Percentiles rank a stretch among this genome's conserved stretches.
These are phyloP conservation scores for Myxozyma udenii DNA, from an alignment of 805 yeast genomes.

Conservation along the genomic window DNA sequence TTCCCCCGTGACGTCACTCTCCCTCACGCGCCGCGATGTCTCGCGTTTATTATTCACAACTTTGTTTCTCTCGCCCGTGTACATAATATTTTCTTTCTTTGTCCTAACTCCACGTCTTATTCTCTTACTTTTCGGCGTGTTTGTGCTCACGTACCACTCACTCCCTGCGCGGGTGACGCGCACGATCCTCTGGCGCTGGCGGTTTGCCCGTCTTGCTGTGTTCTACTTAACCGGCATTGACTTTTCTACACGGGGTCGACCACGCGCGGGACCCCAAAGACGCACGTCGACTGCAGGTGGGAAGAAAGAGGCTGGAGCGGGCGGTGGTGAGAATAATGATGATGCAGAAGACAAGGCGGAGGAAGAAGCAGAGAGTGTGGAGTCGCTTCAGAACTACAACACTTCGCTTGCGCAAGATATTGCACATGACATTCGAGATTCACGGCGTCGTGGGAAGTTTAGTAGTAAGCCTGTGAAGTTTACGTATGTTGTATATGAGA, in stretches of 20 bases:
- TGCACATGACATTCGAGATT: neutral
- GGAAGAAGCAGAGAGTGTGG: neutral
- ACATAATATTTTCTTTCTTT: slow-evolving; percentile 65
- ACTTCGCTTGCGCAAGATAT: slow-evolving; percentile 11
- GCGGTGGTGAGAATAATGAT: neutral
- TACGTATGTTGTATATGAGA: slow-evolving; percentile 89
- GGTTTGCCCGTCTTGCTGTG: slow-evolving; percentile 62
- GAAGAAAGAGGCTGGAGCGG: neutral
- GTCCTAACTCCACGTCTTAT: slow-evolving; percentile 68
- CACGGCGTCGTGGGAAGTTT: neutral
- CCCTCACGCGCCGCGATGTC: slow-evolving; percentile 74
- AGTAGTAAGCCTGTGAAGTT: slow-evolving; percentile 58
- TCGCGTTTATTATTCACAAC: slow-evolving; percentile 79
- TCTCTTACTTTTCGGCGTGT: slow-evolving; percentile 55
- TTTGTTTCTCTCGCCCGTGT: slow-evolving; percentile 78
- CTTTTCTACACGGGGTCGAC: slow-evolving; percentile 40
- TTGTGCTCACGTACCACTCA: slow-evolving; percentile 79
- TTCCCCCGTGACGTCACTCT: slow-evolving; percentile 65
- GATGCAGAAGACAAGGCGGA: neutral
- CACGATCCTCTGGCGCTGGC: slow-evolving; percentile 78
- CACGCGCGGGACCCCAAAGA: neutral
- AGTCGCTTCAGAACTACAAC: slow-evolving; percentile 9
- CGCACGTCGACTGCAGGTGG: neutral
- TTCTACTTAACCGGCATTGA: slow-evolving; percentile 88
- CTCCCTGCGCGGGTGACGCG: slow-evolving; percentile 80